These are phyloP conservation scores for Fusarium sp. DNA, from an alignment of 2,329 filamentous ascomycete species.

Conservation along the genomic window DNA sequence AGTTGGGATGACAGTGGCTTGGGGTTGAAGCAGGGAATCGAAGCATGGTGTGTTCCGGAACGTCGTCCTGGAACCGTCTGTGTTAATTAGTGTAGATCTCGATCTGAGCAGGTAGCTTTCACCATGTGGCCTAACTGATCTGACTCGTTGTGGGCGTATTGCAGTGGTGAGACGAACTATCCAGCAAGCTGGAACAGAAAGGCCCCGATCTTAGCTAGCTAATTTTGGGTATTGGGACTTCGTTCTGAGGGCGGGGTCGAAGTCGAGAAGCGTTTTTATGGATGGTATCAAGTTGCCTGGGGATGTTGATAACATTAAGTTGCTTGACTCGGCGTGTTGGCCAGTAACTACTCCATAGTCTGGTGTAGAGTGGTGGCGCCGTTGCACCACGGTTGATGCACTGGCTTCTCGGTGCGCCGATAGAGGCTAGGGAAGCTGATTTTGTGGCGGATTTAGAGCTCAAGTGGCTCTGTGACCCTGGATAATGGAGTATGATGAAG, in stretches of 20 bases:
- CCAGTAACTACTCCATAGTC: conserved; percentile 6
- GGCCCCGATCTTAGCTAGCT: conserved; percentile 34
- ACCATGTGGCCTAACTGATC: conserved; percentile 42
- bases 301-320: conserved; percentile 22
- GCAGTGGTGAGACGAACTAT: conserved; percentile 41
- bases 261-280: conserved; percentile 11
- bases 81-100: conserved; percentile 49
- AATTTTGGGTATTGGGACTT: conserved; percentile 27
- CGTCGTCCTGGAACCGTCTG: conserved; percentile 37
- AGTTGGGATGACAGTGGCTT: conserved; percentile 41
- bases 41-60: conserved; percentile 33
- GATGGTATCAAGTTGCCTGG: conserved; percentile 18
- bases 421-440: conserved; percentile 33
- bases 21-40: conserved; percentile 30
- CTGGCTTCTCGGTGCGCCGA: conserved; percentile 33
- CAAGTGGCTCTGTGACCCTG: conserved; percentile 2
- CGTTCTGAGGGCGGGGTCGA: conserved; percentile 27
- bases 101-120: conserved; percentile 42
- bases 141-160: conserved; percentile 46
- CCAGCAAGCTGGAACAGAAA: conserved; percentile 38
- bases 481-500: conserved; percentile 3
- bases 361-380: conserved; percentile 34
- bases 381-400: conserved; percentile 31
- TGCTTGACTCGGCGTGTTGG: conserved; percentile 39
- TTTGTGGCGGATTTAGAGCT: conserved; percentile 37